Conservation (phyloP, 345 rosid genomes). For the Camelina laxa region DNA sequence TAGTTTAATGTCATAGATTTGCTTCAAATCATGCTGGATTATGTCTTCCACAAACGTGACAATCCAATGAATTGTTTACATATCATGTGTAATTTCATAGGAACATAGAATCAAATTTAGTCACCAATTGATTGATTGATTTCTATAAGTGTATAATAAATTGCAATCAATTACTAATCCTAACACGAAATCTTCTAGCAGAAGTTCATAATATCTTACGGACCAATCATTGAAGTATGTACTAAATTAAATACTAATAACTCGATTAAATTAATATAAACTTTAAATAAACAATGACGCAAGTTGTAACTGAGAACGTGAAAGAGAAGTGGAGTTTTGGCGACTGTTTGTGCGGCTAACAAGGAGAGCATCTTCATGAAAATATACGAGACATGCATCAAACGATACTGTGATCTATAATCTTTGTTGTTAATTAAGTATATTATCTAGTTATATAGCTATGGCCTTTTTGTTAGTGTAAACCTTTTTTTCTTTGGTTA, state of each 20-base stretch:
- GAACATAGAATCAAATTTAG: constrained; percentile 45
- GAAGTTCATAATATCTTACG: constrained; percentile 38
- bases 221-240: constrained; percentile 39
- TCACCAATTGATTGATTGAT: constrained; percentile 37
- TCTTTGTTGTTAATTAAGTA: constrained; percentile 22
- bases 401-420: constrained; percentile 27
- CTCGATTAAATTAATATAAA: constrained; percentile 5
- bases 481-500: neutral
- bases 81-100: constrained; percentile 37
- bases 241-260: constrained; percentile 21
- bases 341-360: constrained; percentile 41
- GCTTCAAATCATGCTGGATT: constrained; percentile 40
- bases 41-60: constrained; percentile 36
- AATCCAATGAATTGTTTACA: constrained; percentile 31
- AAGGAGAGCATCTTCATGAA: constrained; percentile 40
- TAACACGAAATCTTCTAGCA: constrained; percentile 35
- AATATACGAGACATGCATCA: constrained; percentile 44
- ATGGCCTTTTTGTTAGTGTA: neutral
- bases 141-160: constrained; percentile 18
- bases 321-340: constrained; percentile 43
- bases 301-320: constrained; percentile 46
- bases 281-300: constrained; percentile 20
- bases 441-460: constrained; percentile 11
- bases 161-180: constrained; percentile 27
- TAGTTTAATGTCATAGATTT: constrained; percentile 32